Percentiles rank a stretch among this genome's conserved stretches.
phyloP scores from a whole-genome alignment of 352 stramenopile species.

The Globisporangium iwayamae region DNA sequence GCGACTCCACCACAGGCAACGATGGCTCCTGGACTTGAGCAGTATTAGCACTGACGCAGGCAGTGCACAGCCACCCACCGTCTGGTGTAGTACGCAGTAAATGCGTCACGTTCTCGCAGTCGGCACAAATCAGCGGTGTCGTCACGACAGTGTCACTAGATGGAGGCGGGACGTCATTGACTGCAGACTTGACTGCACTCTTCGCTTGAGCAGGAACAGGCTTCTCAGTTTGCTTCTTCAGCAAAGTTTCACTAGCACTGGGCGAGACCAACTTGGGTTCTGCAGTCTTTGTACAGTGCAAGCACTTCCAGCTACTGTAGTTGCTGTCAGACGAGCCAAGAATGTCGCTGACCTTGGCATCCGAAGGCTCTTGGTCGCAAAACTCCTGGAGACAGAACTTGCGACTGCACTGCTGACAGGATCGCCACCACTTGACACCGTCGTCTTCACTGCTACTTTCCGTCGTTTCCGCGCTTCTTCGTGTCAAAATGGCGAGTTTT shows the following conservation, averaged over 20 bases:
- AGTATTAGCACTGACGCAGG: not conserved
- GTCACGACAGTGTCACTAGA: not conserved
- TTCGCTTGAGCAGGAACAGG: not conserved
- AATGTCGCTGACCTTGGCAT: slow-evolving; percentile 23
- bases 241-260: not conserved
- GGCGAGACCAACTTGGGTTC: not conserved
- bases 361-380: slow-evolving; percentile 24
- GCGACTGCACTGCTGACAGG: slow-evolving; percentile 26
- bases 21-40: not conserved
- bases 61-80: slow-evolving; percentile 28
- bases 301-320: slow-evolving; percentile 2
- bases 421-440: slow-evolving; percentile 23
- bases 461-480: not conserved
- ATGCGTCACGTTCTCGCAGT: slow-evolving; percentile 21
- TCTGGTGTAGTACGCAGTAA: slow-evolving; percentile 16
- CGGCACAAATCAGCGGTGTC: slow-evolving; percentile 22
- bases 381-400: slow-evolving; percentile 46
- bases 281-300: not conserved
- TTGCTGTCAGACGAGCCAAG: slow-evolving; percentile 1
- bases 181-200: not conserved
- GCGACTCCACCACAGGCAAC: not conserved
- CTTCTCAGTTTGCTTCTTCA: not conserved
- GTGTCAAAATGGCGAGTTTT: slow-evolving; percentile 4
- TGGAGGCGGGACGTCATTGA: not conserved
- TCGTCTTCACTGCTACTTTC: slow-evolving; percentile 1